Evolutionary conservation across 2,329 filamentous ascomycete genomes (phyloP).

Genomic region (Xylogone sp.): DNA sequence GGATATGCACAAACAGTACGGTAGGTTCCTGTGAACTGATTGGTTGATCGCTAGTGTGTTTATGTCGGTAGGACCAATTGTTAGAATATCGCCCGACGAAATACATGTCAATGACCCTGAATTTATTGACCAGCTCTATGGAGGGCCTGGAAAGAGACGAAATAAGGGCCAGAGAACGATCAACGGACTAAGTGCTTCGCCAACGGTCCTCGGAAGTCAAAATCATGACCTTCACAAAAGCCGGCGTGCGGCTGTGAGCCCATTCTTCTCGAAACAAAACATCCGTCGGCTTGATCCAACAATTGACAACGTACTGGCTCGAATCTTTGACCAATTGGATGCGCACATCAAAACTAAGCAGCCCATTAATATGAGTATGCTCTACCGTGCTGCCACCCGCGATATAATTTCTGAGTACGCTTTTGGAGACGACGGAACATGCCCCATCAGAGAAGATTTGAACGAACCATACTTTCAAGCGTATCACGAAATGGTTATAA

Average conservation of each 20-base stretch:
- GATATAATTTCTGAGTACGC: slow-evolving; percentile 10
- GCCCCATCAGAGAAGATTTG: not conserved
- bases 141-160: slow-evolving; percentile 10
- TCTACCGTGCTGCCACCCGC: slow-evolving; percentile 5
- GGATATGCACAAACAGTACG: slow-evolving; percentile 18
- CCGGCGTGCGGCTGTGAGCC: slow-evolving; percentile 5
- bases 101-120: slow-evolving; percentile 26
- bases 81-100: slow-evolving; percentile 28
- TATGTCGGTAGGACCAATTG: slow-evolving; percentile 27
- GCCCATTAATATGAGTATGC: not conserved
- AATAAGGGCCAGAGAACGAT: slow-evolving; percentile 6
- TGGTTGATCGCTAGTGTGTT: not conserved
- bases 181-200: slow-evolving; percentile 1
- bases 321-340: not conserved
- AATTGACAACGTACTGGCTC: not conserved
- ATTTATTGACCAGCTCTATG: slow-evolving; percentile 26
- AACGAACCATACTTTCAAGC: not conserved
- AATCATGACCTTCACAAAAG: slow-evolving; percentile 6
- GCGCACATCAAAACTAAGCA: not conserved
- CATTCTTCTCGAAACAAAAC: slow-evolving; percentile 12
- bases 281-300: slow-evolving; percentile 5
- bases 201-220: slow-evolving; percentile 4
- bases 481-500: not conserved
- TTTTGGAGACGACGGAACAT: not conserved
- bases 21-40: slow-evolving; percentile 1